These are phyloP conservation scores for Moesziomyces sp. DNA, from an alignment of 1,284 basidiomycete species.

Conservation along the genomic window DNA sequence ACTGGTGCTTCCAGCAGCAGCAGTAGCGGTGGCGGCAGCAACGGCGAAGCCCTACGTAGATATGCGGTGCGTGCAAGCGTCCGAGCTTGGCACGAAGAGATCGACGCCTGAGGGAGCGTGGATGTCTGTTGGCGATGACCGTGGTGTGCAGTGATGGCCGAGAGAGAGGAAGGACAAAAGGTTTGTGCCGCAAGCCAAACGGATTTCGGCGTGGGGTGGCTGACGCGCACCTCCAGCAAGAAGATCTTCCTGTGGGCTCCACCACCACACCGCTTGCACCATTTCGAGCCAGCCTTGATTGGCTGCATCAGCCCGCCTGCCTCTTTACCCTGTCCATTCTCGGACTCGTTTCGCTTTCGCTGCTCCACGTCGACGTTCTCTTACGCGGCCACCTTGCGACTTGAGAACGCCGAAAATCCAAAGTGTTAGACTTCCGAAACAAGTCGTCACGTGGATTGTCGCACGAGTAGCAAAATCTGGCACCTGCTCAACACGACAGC, in stretches of 20 bases:
- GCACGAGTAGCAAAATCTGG: slow-evolving; percentile 18
- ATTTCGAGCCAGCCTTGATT: background rate
- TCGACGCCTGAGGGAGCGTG: slow-evolving; percentile 9
- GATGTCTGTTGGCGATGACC: slow-evolving; percentile 18
- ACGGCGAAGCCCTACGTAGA: background rate
- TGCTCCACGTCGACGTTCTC: slow-evolving; percentile 36
- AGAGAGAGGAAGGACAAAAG: background rate
- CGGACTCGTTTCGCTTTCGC: background rate
- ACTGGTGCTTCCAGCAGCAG: slow-evolving; percentile 2
- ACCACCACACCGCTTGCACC: background rate
- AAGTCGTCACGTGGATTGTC: slow-evolving; percentile 20
- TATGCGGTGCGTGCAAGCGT: background rate
- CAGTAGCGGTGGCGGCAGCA: slow-evolving; percentile 3
- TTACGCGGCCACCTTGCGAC: slow-evolving; percentile 14
- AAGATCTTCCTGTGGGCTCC: slow-evolving; percentile 22
- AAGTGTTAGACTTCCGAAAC: slow-evolving; percentile 5
- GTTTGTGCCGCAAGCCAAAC: background rate
- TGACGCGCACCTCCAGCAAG: slow-evolving; percentile 4
- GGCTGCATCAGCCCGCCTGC: too few relatives aligned
- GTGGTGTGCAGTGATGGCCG: slow-evolving; percentile 8
- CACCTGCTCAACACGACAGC: slow-evolving; percentile 13
- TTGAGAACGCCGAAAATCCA: background rate
- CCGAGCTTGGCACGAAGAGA: slow-evolving; percentile 1
- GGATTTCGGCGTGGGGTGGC: background rate
- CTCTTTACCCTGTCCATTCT: too few relatives aligned